Evolutionary conservation across 805 yeast genomes (phyloP).

Genomic region (Saturnispora saitoi): DNA sequence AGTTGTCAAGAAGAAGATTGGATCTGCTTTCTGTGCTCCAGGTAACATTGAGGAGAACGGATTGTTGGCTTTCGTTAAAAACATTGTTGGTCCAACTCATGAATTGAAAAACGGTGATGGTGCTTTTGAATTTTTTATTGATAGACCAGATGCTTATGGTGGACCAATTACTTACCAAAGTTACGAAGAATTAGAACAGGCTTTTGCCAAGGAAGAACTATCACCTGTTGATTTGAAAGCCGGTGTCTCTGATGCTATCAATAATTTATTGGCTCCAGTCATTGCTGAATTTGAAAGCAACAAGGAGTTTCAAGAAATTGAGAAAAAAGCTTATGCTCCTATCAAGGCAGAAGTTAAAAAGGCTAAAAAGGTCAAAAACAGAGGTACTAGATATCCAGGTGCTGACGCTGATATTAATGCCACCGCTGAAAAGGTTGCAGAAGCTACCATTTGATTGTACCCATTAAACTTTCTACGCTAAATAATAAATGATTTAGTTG

Average conservation of each 20-base stretch:
- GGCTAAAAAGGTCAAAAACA: constrained; percentile 72
- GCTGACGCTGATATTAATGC: constrained; percentile 28
- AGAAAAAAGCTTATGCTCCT: constrained; percentile 76
- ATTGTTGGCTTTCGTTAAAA: constrained; percentile 73
- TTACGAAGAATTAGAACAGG: constrained; percentile 60
- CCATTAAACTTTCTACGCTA: background rate
- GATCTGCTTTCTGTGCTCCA: constrained; percentile 91
- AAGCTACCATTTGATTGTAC: constrained; percentile 28
- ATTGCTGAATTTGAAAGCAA: constrained; percentile 55
- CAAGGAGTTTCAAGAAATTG: constrained; percentile 68
- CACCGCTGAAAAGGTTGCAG: constrained; percentile 32
- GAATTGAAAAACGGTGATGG: constrained; percentile 58
- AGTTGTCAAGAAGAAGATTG: constrained; percentile 79
- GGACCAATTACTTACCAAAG: constrained; percentile 74
- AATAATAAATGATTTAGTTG: background rate
- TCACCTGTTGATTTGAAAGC: constrained; percentile 90
- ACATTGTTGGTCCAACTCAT: constrained; percentile 78
- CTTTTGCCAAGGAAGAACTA: constrained; percentile 63
- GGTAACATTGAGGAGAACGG: constrained; percentile 91
- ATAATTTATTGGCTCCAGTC: constrained; percentile 74
- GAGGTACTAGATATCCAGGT: constrained; percentile 89
- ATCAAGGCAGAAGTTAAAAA: constrained; percentile 50
- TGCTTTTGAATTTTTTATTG: constrained; percentile 58
- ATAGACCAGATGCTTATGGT: constrained; percentile 95
- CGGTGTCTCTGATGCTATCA: constrained; percentile 84